These are phyloP conservation scores for Cytospora piceicola DNA, from an alignment of 2,329 filamentous ascomycete species.

Conservation along the genomic window DNA sequence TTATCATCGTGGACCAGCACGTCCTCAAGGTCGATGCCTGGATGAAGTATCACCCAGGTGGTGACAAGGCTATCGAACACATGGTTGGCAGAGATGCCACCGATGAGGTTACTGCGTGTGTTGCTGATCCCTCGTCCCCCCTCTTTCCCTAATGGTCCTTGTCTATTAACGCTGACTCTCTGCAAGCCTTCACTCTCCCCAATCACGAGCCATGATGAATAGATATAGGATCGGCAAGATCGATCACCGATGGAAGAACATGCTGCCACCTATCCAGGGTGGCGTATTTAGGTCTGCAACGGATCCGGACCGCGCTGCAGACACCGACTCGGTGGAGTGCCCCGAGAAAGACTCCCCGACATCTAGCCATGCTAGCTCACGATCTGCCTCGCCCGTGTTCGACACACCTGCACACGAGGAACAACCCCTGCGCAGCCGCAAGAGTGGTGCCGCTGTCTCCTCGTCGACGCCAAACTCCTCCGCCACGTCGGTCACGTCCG, in stretches of 20 bases:
- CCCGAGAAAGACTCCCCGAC: conserved; percentile 29
- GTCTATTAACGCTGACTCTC: conserved; percentile 13
- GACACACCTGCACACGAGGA: conserved; percentile 40
- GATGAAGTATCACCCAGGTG: conserved; percentile 88
- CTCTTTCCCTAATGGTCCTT: not conserved
- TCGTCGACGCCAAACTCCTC: conserved; percentile 48
- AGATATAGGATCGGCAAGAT: conserved; percentile 83
- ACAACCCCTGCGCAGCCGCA: conserved; percentile 44
- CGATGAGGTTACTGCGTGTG: conserved; percentile 89
- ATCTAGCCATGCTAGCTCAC: conserved; percentile 30
- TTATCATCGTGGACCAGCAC: conserved; percentile 79
- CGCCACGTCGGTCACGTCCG: conserved; percentile 61
- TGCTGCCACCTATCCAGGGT: conserved; percentile 88
- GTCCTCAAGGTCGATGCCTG: conserved; percentile 89
- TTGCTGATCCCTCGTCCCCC: conserved; percentile 32
- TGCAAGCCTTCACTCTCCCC: conserved; percentile 76
- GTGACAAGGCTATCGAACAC: conserved; percentile 86
- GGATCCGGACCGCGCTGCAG: conserved; percentile 44
- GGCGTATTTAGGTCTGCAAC: conserved; percentile 67
- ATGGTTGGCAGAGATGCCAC: conserved; percentile 95
- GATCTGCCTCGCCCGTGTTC: conserved; percentile 60
- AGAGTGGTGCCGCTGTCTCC: conserved; percentile 36
- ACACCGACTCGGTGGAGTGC: conserved; percentile 32
- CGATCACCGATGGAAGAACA: conserved; percentile 83
- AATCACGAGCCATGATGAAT: conserved; percentile 76